Percentiles rank a stretch among this genome's conserved stretches.
These are phyloP conservation scores for Lactarius pseudohatsudake DNA, from an alignment of 768 basidiomycete genomes.

Conservation along the genomic window DNA sequence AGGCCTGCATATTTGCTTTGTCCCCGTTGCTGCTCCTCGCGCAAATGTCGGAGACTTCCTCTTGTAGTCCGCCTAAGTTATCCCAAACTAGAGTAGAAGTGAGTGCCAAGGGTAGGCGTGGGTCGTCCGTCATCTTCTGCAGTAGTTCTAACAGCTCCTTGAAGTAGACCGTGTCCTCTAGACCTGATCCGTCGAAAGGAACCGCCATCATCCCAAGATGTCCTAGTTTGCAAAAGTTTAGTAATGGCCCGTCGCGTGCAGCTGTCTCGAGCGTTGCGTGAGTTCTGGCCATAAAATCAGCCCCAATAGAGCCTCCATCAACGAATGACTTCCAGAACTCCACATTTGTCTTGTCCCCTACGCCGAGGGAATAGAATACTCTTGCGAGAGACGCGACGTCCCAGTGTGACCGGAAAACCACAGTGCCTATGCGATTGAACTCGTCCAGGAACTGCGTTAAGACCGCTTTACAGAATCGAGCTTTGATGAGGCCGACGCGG, in stretches of 20 bases:
- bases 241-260: no score
- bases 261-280: no score
- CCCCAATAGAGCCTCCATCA: slow-evolving; percentile 4
- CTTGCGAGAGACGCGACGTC: slow-evolving; percentile 13
- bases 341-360: not conserved
- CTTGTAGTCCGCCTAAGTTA: not conserved
- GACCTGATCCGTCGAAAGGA: no score
- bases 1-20: no score
- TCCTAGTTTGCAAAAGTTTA: no score
- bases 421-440: not conserved
- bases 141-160: no score
- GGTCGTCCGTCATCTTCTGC: no score
- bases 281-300: not conserved
- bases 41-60: not conserved
- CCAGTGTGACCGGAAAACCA: slow-evolving; percentile 10
- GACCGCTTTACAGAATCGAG: not conserved
- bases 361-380: not conserved
- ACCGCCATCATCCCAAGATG: no score
- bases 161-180: no score
- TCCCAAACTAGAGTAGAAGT: slow-evolving; percentile 8
- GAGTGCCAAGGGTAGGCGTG: no score
- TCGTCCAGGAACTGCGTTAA: not conserved
- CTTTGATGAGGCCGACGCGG: slow-evolving; percentile 1
- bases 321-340: slow-evolving; percentile 5
- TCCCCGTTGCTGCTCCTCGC: no score